phyloP scores from a whole-genome alignment of 306 rosid genomes.

The Casuarina cunninghamiana region DNA sequence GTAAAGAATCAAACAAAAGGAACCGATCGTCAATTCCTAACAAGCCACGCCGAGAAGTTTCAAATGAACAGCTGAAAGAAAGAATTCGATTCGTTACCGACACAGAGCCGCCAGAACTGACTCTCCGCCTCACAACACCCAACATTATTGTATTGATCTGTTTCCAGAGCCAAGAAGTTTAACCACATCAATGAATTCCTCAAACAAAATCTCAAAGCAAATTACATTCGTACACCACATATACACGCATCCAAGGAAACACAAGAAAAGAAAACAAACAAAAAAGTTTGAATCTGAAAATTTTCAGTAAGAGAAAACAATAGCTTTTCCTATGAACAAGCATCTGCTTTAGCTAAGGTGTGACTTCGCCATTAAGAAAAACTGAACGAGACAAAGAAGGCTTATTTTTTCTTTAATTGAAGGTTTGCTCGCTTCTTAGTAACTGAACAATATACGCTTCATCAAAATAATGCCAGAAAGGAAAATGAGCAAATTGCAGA shows the following conservation, averaged over 20 bases:
- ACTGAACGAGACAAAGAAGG: not conserved
- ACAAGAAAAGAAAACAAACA: not conserved
- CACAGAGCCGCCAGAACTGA: slow-evolving; percentile 59
- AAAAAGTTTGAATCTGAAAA: slow-evolving; percentile 2
- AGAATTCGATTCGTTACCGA: slow-evolving; percentile 21
- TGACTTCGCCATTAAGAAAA: not conserved
- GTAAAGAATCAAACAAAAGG: not conserved
- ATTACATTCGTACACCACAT: too few relatives aligned
- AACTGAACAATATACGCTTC: not conserved
- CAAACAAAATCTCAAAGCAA: not conserved
- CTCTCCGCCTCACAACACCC: slow-evolving; percentile 68
- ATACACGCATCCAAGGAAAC: not conserved
- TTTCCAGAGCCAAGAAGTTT: slow-evolving; percentile 12
- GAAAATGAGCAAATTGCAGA: not conserved
- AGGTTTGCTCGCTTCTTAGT: not conserved
- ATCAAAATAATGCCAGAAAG: slow-evolving; percentile 2
- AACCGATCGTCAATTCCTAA: slow-evolving; percentile 10
- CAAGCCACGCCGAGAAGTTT: not conserved
- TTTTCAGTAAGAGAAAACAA: not conserved
- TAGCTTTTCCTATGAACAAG: not conserved
- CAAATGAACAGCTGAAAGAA: not conserved
- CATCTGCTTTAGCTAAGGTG: not conserved
- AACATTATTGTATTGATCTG: slow-evolving; percentile 46
- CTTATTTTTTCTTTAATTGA: not conserved
- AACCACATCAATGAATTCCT: slow-evolving; percentile 5